A percentile compares a stretch with the other conserved stretches of the same genome.
These are phyloP conservation scores for Saccharum hybrid DNA, from an alignment of 202 grass and related monocot genomes.

Conservation along the genomic window DNA sequence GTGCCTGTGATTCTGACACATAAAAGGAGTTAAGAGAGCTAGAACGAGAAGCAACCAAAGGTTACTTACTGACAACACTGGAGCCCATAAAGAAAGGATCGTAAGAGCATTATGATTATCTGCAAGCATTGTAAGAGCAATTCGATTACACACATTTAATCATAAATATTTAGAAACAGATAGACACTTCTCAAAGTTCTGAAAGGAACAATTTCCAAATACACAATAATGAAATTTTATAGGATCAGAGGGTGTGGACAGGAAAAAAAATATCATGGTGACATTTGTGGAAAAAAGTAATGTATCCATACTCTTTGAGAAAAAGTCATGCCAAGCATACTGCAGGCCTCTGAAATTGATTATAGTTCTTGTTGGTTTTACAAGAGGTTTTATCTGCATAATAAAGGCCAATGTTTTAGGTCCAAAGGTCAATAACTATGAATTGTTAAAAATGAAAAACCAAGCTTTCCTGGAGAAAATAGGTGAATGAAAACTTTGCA, in stretches of 20 bases:
- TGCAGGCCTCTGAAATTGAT: conserved; percentile 60
- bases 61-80: conserved; percentile 77
- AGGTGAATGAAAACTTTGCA: conserved; percentile 92
- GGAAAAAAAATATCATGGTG: background rate
- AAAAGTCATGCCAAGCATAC: conserved; percentile 86
- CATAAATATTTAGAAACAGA: conserved; percentile 15
- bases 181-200: conserved; percentile 7
- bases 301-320: conserved; percentile 80
- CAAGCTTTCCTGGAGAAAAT: conserved; percentile 92
- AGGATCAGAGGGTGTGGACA: background rate
- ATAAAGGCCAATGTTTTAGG: conserved; percentile 33
- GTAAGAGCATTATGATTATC: conserved; percentile 94
- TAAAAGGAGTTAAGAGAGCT: background rate
- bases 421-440: conserved; percentile 22
- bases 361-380: conserved; percentile 70
- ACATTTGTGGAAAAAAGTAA: background rate
- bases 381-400: conserved; percentile 84
- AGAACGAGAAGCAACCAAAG: conserved; percentile 34
- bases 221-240: conserved; percentile 18
- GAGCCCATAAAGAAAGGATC: conserved; percentile 86
- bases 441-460: conserved; percentile 21
- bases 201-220: conserved; percentile 20
- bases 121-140: conserved; percentile 59
- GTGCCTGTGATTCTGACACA: background rate
- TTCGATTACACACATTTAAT: background rate